Evolutionary conservation across 78 protist genomes (phyloP), one percentile per base, ranked within the genome.

Genomic region (Dictyostelium capitatum): DNA sequence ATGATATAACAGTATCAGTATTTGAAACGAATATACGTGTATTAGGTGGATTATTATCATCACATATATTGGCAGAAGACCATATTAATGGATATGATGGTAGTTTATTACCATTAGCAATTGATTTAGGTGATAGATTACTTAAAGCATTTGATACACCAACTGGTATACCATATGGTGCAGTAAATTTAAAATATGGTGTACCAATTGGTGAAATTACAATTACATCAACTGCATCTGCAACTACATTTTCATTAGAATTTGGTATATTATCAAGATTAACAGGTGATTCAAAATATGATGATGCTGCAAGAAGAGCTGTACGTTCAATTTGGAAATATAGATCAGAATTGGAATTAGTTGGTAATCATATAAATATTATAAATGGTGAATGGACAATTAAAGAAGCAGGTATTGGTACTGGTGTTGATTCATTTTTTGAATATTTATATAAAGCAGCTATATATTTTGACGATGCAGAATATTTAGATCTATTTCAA

Each of bases 21-120:
- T 98, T 98, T 78, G 99, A 98, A 92, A 97, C 98, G 23, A 98
- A 95, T 89, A 98, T 98, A 79, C 94, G 99, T 30, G 95, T 90
- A 14, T 78, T 98, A 56, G 99, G 99, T 30, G 99, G 98, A 53
- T 90, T 98, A 12, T 75, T 90, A 54, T 87, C 93, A 28, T 65
- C 85, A 4, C 89, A 69, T 79, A 14, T 72, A 14, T 51, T 79
- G 37, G 81, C 80, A 6, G 89, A 72, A 75, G 47, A 41, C 14
- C 78, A 43, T 23, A 43, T 56, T 28, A 12, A 20, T 10, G 28
- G 15, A 5, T 95, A 95, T 70, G 53, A 25, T 9, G 98, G 92
- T 32, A 90, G 30, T 48, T 89, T 98, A n/a, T 89, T 98, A 23
- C 48, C 54, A 2, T 83, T 96, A 20, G 97, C 98, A 28, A 65